These are phyloP conservation scores for Neurospora sp. DNA, from an alignment of 495 filamentous ascomycete species.

Conservation along the genomic window DNA sequence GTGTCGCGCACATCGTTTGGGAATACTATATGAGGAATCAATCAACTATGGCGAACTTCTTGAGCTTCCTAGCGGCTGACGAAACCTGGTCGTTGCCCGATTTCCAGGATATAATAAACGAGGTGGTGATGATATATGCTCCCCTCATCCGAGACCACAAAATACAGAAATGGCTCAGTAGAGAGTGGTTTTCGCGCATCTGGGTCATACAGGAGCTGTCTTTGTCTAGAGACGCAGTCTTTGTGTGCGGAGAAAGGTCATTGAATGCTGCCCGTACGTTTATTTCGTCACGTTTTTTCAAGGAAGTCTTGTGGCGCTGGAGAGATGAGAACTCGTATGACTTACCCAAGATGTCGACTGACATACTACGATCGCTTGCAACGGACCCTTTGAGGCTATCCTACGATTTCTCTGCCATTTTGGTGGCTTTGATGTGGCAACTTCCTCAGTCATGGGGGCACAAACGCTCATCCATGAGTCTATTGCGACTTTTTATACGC, in stretches of 20 bases:
- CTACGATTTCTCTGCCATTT: background rate
- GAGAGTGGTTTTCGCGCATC: background rate
- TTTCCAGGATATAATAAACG: background rate
- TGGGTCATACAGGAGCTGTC: background rate
- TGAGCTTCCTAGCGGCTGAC: fast-evolving
- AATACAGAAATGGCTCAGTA: background rate
- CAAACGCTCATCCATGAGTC: background rate
- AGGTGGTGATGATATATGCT: background rate
- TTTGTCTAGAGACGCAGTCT: background rate
- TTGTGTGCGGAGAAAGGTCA: background rate
- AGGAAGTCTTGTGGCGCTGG: background rate
- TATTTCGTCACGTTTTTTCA: background rate
- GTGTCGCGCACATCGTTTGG: background rate
- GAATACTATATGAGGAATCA: background rate
- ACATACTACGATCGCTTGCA: background rate
- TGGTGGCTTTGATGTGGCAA: background rate
- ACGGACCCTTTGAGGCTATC: background rate
- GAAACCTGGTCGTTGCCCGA: background rate
- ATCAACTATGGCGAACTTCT: background rate
- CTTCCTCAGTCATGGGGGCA: background rate
- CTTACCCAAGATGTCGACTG: background rate
- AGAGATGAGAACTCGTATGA: no score
- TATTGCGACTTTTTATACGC: background rate
- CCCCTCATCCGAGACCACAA: background rate
- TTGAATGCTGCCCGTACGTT: background rate